Evolutionary conservation across 164 flowering plant species (phyloP).

Genomic region (Umbellularia californica): DNA sequence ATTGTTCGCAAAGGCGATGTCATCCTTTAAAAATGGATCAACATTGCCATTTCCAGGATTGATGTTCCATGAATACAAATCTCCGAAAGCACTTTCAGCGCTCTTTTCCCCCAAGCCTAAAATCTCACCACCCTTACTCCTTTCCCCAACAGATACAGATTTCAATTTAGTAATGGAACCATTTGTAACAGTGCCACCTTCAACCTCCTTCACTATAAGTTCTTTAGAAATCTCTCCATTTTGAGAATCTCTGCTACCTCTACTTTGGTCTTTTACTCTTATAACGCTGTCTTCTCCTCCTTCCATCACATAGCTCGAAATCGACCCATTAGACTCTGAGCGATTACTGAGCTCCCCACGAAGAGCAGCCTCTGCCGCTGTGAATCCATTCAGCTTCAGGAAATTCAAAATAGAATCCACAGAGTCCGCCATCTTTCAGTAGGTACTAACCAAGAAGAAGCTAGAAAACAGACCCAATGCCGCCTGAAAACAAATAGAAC

Average conservation of each 20-base stretch:
- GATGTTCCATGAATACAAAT: constrained; percentile 55
- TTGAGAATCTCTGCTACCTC: constrained; percentile 15
- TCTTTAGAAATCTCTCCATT: constrained; percentile 51
- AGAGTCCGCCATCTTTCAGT: constrained; percentile 43
- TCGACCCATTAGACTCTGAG: constrained; percentile 14
- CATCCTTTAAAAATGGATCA: constrained; percentile 24
- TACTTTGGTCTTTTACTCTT: constrained; percentile 3
- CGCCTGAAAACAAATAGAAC: constrained; percentile 1
- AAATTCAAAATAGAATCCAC: constrained; percentile 70
- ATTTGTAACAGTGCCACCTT: constrained; percentile 51
- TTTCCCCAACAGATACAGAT: constrained; percentile 9
- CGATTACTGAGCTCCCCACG: constrained; percentile 53
- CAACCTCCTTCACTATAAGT: constrained; percentile 74
- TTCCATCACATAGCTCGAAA: constrained; percentile 18
- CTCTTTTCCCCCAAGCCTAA: constrained; percentile 31
- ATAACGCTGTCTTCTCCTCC: constrained; percentile 28
- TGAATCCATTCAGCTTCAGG: constrained; percentile 54
- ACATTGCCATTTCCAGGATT: constrained; percentile 30
- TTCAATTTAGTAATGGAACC: constrained; percentile 47
- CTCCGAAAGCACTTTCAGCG: constrained; percentile 45
- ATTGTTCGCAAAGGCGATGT: constrained; percentile 13
- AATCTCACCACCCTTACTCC: neutral
- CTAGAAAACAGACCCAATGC: constrained; percentile 7
- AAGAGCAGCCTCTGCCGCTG: constrained; percentile 83
- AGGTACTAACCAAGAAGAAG: neutral